These are phyloP conservation scores for Globisporangium perplexum DNA, from an alignment of 352 stramenopile species.

Conservation along the genomic window DNA sequence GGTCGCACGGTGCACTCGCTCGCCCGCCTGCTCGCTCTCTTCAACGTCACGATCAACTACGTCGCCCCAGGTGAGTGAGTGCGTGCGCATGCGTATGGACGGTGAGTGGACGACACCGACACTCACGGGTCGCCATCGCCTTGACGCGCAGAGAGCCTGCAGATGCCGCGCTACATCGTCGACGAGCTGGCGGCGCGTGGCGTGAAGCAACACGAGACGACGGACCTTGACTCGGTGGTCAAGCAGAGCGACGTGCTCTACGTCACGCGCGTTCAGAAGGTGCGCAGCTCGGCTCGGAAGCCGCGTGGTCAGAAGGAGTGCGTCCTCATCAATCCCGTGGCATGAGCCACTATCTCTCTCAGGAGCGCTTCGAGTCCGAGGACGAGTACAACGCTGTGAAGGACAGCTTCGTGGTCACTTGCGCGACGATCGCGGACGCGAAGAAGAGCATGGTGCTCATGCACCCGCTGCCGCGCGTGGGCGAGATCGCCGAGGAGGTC, in stretches of 20 bases:
- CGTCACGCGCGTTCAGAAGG: slow-evolving; percentile 96
- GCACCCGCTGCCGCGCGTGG: slow-evolving; percentile 97
- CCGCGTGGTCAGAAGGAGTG: too few relatives aligned
- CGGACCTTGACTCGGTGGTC: slow-evolving; percentile 85
- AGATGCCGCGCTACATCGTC: slow-evolving; percentile 81
- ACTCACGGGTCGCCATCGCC: too few relatives aligned
- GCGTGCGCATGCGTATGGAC: not conserved
- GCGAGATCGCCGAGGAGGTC: slow-evolving; percentile 96
- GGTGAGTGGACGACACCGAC: too few relatives aligned
- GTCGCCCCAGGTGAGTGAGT: slow-evolving; percentile 62
- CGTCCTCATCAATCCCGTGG: not conserved
- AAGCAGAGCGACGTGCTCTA: slow-evolving; percentile 96
- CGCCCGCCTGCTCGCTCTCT: slow-evolving; percentile 92
- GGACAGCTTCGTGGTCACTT: slow-evolving; percentile 80
- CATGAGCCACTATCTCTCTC: not conserved
- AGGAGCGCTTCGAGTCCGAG: slow-evolving; percentile 94
- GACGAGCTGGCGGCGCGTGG: slow-evolving; percentile 61
- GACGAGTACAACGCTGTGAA: slow-evolving; percentile 96
- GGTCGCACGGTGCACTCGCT: slow-evolving; percentile 98
- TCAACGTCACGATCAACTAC: slow-evolving; percentile 90
- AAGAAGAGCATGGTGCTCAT: slow-evolving; percentile 95
- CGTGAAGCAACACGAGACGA: slow-evolving; percentile 84
- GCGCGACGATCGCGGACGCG: slow-evolving; percentile 62
- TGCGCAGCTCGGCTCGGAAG: not conserved
- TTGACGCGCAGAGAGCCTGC: slow-evolving; percentile 43